Conservation (phyloP, 441 rosid genomes). For the Croton setiger region DNA sequence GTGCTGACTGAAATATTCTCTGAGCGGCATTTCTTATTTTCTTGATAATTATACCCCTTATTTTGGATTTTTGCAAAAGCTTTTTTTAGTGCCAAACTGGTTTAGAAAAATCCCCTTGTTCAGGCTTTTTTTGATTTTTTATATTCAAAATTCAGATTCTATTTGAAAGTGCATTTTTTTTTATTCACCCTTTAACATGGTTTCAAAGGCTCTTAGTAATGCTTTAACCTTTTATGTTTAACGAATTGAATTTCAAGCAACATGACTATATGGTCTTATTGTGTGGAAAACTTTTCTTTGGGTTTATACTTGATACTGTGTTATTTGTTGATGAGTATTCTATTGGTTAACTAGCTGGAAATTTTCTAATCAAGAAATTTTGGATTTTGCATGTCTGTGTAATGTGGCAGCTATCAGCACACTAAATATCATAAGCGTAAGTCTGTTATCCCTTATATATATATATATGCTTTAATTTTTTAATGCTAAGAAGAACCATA, state of each 20-base stretch:
- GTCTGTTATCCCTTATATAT: too few relatives aligned
- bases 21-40: background rate
- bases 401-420: slow-evolving; percentile 84
- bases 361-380: slow-evolving; percentile 36
- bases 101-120: background rate
- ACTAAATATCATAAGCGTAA: slow-evolving; percentile 97
- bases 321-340: background rate
- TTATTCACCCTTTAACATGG: background rate
- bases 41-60: background rate
- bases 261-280: background rate
- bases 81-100: background rate
- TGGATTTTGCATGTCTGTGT: slow-evolving; percentile 46
- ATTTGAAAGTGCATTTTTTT: background rate
- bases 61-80: background rate
- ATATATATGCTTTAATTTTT: slow-evolving; percentile 1
- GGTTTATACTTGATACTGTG: background rate
- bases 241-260: background rate
- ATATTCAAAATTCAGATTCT: background rate
- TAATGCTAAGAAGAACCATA: too few relatives aligned
- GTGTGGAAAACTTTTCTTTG: background rate
- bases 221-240: background rate
- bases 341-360: slow-evolving; percentile 11
- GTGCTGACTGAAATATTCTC: background rate
- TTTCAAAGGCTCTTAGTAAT: background rate
- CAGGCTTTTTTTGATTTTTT: background rate